Conservation (phyloP, 2,329 filamentous ascomycete species). For the Fusarium humuli region DNA sequence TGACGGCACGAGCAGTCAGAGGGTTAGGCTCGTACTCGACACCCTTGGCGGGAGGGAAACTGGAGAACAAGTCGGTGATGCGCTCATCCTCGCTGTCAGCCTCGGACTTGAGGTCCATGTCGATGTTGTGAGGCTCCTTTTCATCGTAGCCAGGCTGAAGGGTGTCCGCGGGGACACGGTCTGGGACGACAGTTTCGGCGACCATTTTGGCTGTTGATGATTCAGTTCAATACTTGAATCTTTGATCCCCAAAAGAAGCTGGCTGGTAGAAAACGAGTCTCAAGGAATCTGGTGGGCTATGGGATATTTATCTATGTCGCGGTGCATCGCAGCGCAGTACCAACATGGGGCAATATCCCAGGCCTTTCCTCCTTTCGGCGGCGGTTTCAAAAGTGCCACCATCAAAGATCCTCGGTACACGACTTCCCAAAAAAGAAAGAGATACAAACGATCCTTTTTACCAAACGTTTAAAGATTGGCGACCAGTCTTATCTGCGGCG, state of each 20-base stretch:
- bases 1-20: slow-evolving; percentile 66
- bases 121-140: slow-evolving; percentile 40
- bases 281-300: too few species aligned
- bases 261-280: neutral
- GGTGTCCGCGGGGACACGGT: slow-evolving; percentile 28
- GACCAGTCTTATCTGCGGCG: slow-evolving; percentile 16
- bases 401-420: neutral
- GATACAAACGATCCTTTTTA: slow-evolving; percentile 23
- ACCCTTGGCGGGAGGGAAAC: slow-evolving; percentile 56
- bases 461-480: slow-evolving; percentile 1
- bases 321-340: neutral
- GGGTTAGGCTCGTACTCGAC: slow-evolving; percentile 60
- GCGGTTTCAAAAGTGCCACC: neutral
- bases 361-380: too few species aligned
- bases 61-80: slow-evolving; percentile 54
- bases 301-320: slow-evolving; percentile 34
- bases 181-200: slow-evolving; percentile 34
- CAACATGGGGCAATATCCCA: neutral
- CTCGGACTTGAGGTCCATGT: slow-evolving; percentile 47
- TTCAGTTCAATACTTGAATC: slow-evolving; percentile 8
- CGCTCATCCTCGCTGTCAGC: slow-evolving; percentile 44
- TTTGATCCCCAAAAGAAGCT: neutral
- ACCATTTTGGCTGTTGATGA: slow-evolving; percentile 27
- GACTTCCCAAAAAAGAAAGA: slow-evolving; percentile 16
- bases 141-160: slow-evolving; percentile 41